Percentiles rank a stretch among this genome's conserved stretches.
phyloP scores from a whole-genome alignment of 306 rosid species.

The Myrica gale region DNA sequence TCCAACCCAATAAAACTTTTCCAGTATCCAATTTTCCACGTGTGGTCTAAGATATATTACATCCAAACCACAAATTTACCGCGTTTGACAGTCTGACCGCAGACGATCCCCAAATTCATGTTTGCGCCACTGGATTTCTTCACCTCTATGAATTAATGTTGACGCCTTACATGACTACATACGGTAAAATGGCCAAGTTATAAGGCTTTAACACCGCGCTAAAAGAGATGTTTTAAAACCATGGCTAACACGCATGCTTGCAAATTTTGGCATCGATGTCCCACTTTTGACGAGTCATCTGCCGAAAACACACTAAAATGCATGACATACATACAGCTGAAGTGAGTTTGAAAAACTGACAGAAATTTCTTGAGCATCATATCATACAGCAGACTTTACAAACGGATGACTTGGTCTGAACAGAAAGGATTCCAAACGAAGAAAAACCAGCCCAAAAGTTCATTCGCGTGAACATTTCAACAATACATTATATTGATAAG shows the following conservation, averaged over 20 bases:
- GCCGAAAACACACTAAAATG: neutral
- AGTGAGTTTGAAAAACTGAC: conserved; percentile 2
- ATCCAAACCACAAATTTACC: neutral
- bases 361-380: neutral
- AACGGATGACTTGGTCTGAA: conserved; percentile 12
- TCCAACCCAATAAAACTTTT: no score
- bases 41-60: neutral
- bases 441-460: conserved; percentile 13
- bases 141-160: neutral
- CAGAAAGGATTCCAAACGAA: neutral
- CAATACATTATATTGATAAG: conserved; percentile 32
- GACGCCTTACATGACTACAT: no score
- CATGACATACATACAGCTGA: neutral
- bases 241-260: no score
- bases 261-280: neutral
- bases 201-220: neutral
- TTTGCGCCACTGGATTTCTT: neutral
- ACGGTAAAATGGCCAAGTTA: neutral
- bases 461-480: conserved; percentile 20
- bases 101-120: neutral
- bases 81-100: neutral
- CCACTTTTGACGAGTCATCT: neutral
- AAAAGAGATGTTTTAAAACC: no score
- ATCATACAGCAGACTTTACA: conserved; percentile 16
- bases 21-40: no score